Evolutionary conservation across 352 stramenopile genomes (phyloP).

Genomic region (Phytophthora cactorum): DNA sequence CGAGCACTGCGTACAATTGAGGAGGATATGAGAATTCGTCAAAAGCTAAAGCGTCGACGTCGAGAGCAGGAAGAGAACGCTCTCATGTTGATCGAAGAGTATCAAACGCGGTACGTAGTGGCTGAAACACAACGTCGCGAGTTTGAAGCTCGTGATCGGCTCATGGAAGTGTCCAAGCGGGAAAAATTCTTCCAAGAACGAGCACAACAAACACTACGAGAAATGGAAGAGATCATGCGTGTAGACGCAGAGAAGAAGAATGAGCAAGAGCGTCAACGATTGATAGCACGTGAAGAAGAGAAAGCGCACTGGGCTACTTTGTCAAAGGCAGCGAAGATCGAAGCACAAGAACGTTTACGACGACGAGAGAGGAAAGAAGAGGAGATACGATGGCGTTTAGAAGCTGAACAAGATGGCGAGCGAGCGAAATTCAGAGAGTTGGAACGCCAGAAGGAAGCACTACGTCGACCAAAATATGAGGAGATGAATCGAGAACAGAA

Average conservation of each 20-base stretch:
- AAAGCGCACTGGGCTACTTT: constrained; percentile 24
- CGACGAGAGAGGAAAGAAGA: constrained; percentile 33
- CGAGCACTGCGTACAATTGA: constrained; percentile 44
- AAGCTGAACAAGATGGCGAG: constrained; percentile 20
- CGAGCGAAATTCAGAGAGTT: constrained; percentile 2
- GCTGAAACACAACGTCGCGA: constrained; percentile 45
- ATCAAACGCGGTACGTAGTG: constrained; percentile 57
- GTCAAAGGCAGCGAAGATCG: constrained; percentile 23
- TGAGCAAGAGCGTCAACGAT: constrained; percentile 39
- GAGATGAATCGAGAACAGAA: constrained; percentile 44
- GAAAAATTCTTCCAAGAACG: constrained; percentile 41
- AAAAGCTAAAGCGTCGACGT: constrained; percentile 34
- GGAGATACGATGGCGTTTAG: constrained; percentile 16
- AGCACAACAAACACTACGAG: constrained; percentile 33
- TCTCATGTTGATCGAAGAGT: constrained; percentile 66
- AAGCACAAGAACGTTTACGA: constrained; percentile 27
- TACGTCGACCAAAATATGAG: constrained; percentile 38
- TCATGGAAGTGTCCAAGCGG: constrained; percentile 46
- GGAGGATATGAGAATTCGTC: constrained; percentile 40
- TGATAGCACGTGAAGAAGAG: constrained; percentile 28
- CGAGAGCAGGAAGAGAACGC: constrained; percentile 53
- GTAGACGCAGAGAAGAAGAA: constrained; percentile 31
- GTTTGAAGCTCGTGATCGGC: constrained; percentile 33
- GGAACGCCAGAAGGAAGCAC: constrained; percentile 27
- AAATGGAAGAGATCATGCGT: constrained; percentile 32